Percentiles rank a stretch among this genome's conserved stretches.
These are phyloP conservation scores for Hemileia vastatrix DNA, from an alignment of 1,284 basidiomycete genomes.

Conservation along the genomic window DNA sequence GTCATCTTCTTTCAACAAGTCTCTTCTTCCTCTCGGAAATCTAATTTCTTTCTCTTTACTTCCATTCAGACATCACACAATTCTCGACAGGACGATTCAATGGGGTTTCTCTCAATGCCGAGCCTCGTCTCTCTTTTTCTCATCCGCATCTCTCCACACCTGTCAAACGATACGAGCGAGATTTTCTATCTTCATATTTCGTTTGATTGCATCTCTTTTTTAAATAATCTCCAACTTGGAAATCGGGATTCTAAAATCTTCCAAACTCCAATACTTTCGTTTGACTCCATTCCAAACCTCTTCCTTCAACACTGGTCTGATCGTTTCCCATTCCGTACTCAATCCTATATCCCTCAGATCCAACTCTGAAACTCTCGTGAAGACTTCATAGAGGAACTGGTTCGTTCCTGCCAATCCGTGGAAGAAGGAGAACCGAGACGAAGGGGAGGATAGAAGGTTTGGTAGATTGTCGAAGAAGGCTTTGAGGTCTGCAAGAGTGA, in stretches of 20 bases:
- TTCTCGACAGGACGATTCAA: no score
- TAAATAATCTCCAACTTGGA: constrained; percentile 57
- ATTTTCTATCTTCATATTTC: constrained; percentile 67
- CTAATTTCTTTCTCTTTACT: no score
- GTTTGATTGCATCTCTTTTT: constrained; percentile 35
- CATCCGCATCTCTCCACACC: no score
- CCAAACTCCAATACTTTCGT: no score
- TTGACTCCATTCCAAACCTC: no score
- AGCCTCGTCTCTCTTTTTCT: no score
- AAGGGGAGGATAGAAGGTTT: constrained; percentile 63
- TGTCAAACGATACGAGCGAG: constrained; percentile 56
- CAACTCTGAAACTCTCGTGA: constrained; percentile 71
- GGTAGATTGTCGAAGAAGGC: constrained; percentile 75
- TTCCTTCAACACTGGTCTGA: no score
- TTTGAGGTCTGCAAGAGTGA: constrained; percentile 58
- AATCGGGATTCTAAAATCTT: no score
- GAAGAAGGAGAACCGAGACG: constrained; percentile 77
- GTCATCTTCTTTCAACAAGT: no score
- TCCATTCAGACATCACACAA: no score
- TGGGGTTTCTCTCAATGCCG: no score
- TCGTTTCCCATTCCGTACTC: constrained; percentile 61
- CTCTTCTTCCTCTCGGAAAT: no score
- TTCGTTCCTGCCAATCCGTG: constrained; percentile 93
- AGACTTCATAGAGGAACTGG: constrained; percentile 78
- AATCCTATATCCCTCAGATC: constrained; percentile 74